A percentile compares a stretch with the other conserved stretches of the same genome.
These are phyloP conservation scores for Gliomastix tumulicola DNA, from an alignment of 2,329 filamentous ascomycete genomes.

Conservation along the genomic window DNA sequence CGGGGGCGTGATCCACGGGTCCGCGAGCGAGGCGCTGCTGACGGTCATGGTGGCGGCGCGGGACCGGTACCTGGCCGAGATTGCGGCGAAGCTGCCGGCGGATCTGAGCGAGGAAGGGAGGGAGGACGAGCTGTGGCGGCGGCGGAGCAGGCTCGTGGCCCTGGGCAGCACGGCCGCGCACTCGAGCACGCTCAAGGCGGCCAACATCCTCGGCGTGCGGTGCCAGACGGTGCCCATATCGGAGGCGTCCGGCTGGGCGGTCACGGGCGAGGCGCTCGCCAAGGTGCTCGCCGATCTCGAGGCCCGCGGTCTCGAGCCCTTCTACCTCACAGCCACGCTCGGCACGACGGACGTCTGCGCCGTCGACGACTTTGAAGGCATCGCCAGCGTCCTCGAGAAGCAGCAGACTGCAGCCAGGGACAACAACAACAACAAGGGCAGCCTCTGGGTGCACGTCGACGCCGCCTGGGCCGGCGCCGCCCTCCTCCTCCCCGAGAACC, in stretches of 20 bases:
- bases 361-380: slow-evolving; percentile 70
- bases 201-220: slow-evolving; percentile 78
- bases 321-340: slow-evolving; percentile 77
- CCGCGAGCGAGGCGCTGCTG: slow-evolving; percentile 79
- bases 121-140: slow-evolving; percentile 60
- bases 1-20: slow-evolving; percentile 92
- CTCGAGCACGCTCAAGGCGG: slow-evolving; percentile 80
- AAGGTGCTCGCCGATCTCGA: slow-evolving; percentile 58
- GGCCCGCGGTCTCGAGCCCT: slow-evolving; percentile 68
- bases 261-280: slow-evolving; percentile 60
- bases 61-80: slow-evolving; percentile 65
- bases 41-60: slow-evolving; percentile 83
- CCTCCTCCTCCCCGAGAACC: slow-evolving; percentile 74
- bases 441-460: slow-evolving; percentile 86
- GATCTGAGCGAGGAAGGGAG: slow-evolving; percentile 58
- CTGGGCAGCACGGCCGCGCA: slow-evolving; percentile 75
- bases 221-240: slow-evolving; percentile 63
- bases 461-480: slow-evolving; percentile 88
- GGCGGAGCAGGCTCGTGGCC: slow-evolving; percentile 56
- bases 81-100: slow-evolving; percentile 41
- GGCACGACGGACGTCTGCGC: slow-evolving; percentile 88
- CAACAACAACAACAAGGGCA: too few relatives aligned
- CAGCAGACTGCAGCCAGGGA: neutral
- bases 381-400: slow-evolving; percentile 36
- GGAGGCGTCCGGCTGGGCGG: slow-evolving; percentile 57